These are phyloP conservation scores for Fusarium stilboides DNA, from an alignment of 2,329 filamentous ascomycete genomes.

Conservation along the genomic window DNA sequence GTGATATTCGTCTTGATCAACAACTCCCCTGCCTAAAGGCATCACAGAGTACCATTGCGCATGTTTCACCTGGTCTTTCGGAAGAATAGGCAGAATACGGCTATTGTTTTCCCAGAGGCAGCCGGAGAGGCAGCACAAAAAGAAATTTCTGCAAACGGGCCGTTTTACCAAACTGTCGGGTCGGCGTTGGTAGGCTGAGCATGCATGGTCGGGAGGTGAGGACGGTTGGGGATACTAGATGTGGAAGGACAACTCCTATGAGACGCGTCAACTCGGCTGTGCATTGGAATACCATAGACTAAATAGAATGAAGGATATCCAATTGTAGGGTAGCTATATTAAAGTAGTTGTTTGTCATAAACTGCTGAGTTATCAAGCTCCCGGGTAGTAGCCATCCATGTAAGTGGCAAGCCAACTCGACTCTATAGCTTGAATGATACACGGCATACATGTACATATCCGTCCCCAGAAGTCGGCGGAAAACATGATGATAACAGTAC, in stretches of 20 bases:
- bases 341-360: no score
- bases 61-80: conserved; percentile 26
- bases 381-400: no score
- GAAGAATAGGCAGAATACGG: conserved; percentile 37
- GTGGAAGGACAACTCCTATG: neutral
- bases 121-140: neutral
- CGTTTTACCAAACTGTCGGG: conserved; percentile 40
- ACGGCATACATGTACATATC: no score
- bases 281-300: no score
- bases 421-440: no score
- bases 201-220: conserved; percentile 16
- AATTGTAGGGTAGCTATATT: no score
- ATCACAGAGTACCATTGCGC: conserved; percentile 12
- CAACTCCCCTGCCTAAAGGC: conserved; percentile 5
- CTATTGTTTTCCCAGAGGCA: conserved; percentile 6
- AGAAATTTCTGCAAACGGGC: conserved; percentile 26
- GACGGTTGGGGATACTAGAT: conserved; percentile 5
- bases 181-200: conserved; percentile 16
- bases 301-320: no score
- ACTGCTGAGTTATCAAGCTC: no score
- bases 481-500: no score
- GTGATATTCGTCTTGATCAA: conserved; percentile 11
- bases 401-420: no score
- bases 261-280: neutral
- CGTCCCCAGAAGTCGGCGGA: no score